A percentile compares a stretch with the other conserved stretches of the same genome.
Conservation (phyloP, 768 basidiomycete species). For the Rhizopogon rudus region DNA sequence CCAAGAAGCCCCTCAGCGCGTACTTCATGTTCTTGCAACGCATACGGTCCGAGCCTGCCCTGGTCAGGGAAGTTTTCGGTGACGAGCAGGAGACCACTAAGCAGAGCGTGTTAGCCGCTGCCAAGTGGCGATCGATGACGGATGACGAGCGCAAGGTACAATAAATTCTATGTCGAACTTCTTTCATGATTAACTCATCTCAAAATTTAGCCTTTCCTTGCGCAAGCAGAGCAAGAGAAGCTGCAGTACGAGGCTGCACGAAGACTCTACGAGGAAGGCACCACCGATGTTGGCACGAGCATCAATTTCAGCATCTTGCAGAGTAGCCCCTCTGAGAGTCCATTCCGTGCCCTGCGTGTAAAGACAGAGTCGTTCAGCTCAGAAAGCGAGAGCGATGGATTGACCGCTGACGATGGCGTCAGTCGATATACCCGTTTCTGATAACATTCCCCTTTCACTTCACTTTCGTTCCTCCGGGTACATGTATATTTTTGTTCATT, state of each 20-base stretch:
- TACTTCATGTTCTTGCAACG: slow-evolving; percentile 95
- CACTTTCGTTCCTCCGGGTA: slow-evolving; percentile 11
- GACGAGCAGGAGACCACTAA: slow-evolving; percentile 92
- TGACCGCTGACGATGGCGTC: slow-evolving; percentile 44
- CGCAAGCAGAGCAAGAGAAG: slow-evolving; percentile 93
- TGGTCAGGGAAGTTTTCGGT: slow-evolving; percentile 81
- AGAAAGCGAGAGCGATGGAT: slow-evolving; percentile 68
- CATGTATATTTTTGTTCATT: slow-evolving; percentile 27
- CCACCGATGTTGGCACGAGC: slow-evolving; percentile 58
- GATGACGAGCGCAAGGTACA: slow-evolving; percentile 89
- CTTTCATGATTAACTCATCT: slow-evolving; percentile 10
- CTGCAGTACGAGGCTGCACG: slow-evolving; percentile 87
- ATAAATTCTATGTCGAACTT: slow-evolving; percentile 4
- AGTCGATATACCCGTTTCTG: slow-evolving; percentile 33
- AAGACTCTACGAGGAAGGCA: slow-evolving; percentile 82
- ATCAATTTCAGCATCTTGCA: slow-evolving; percentile 84
- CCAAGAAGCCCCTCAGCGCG: slow-evolving; percentile 91
- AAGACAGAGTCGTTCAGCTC: slow-evolving; percentile 58
- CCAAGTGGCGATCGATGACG: slow-evolving; percentile 89
- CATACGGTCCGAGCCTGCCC: slow-evolving; percentile 70
- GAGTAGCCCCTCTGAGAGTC: slow-evolving; percentile 50
- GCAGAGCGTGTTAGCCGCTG: slow-evolving; percentile 90
- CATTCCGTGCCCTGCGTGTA: slow-evolving; percentile 37
- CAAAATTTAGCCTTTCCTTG: slow-evolving; percentile 72
- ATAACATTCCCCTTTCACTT: slow-evolving; percentile 13